phyloP scores from a whole-genome alignment of 2,329 filamentous ascomycete species.

The Diaporthe citri region DNA sequence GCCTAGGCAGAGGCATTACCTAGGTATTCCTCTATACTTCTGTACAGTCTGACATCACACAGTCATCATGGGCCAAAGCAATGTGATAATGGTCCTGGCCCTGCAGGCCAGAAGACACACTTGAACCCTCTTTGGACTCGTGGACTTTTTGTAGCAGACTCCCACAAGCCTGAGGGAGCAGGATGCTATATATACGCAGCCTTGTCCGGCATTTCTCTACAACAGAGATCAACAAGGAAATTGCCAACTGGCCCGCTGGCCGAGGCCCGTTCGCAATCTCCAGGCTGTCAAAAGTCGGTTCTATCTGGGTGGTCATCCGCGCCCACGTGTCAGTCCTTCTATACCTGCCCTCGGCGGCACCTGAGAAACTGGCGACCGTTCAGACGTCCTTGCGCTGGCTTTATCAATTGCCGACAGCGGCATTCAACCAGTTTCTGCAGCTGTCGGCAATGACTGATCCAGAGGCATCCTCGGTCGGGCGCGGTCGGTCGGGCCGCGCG shows the following conservation, averaged over 20 bases:
- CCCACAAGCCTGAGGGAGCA: neutral
- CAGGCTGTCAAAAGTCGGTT: neutral
- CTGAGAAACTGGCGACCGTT: neutral
- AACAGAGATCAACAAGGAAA: neutral
- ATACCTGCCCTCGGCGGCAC: neutral
- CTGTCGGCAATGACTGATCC: neutral
- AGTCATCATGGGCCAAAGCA: neutral
- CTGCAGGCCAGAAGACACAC: no score
- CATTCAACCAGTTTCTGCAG: no score
- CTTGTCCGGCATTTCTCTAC: neutral
- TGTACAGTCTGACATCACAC: neutral
- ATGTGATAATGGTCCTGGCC: neutral
- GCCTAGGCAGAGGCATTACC: no score
- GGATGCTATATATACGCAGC: no score
- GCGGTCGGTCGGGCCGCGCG: neutral
- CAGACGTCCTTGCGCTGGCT: neutral
- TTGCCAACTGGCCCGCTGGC: neutral
- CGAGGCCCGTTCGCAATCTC: neutral
- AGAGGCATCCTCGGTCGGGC: neutral
- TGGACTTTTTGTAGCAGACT: neutral
- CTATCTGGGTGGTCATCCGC: neutral
- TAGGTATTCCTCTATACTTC: no score
- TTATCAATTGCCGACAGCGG: neutral
- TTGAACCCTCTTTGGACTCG: neutral
- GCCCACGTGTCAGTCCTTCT: neutral